Evolutionary conservation across 495 filamentous ascomycete species (phyloP), one percentile per base, ranked within the genome.

Genomic region (Recurvomyces mirabilis): DNA sequence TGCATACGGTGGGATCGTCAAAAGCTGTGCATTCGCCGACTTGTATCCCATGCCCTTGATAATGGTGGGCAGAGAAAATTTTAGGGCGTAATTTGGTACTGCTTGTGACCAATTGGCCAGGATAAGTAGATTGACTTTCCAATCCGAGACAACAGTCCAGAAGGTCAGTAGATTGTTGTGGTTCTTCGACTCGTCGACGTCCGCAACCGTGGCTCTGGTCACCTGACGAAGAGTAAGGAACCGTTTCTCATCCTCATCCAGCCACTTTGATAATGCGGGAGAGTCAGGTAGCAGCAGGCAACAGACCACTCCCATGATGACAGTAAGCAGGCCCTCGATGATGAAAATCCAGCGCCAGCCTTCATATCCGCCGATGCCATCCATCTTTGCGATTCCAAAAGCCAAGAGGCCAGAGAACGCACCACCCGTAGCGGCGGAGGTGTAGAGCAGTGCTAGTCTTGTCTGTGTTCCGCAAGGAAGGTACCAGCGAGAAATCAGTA

Each of bases 291-390:
- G 15, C 15, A 20, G 5, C 4, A 46, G 15, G 24, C 38, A 39
- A 19, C 32, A 5, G 33, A 45, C 13, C 1, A n/a, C 17, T 29
- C 6, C 36, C 10, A 24, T 24, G 21, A 19, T 5, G 7, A 39
- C 17, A 21, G 36, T 39, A 9, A 17, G 5, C 9, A 20, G 10
- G 11, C 36, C 36, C 33, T 36, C 33, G 33, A 36, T 38, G 33
- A 46, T 38, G 44, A 55, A 78, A 36, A 79, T 73, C 89, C 89
- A 94, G 25, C 87, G 71, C 88, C 88, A 96, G 37, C 84, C 88
- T 1, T 56, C 54, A 49, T 82, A 87, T 23, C 77, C 79, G 20
- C 73, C 62, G 18, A 85, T 59, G 13, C 68, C 68, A 49, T 83
- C 70, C 75, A 47, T 47, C 45, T 53, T 43, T 4, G 40, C 36